These are phyloP conservation scores for Sisymbrium altissimum DNA, from an alignment of 345 rosid genomes.

Conservation along the genomic window DNA sequence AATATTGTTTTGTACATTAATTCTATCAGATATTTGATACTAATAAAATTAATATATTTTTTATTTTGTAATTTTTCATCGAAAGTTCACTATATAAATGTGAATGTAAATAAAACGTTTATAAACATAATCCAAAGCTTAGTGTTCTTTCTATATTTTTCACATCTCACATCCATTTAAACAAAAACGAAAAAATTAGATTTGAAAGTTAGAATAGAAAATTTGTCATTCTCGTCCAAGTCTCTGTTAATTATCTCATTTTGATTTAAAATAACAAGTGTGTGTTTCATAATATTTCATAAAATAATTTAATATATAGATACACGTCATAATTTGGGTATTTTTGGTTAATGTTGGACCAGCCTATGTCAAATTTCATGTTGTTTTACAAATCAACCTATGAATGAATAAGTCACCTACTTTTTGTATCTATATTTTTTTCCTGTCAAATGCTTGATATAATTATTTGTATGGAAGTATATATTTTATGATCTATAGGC, in stretches of 20 bases:
- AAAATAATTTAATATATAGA: not conserved
- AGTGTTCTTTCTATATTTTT: too few species aligned
- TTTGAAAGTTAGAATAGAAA: too few species aligned
- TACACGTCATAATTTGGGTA: not conserved
- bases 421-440: not conserved
- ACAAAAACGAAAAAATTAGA: too few species aligned
- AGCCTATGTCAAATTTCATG: not conserved
- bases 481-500: not conserved
- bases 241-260: not conserved
- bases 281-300: not conserved
- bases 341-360: not conserved
- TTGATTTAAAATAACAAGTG: not conserved
- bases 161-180: too few species aligned
- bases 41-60: too few species aligned
- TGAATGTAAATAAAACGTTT: too few species aligned
- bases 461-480: not conserved
- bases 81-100: too few species aligned
- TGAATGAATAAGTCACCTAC: not conserved
- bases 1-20: too few species aligned
- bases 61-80: too few species aligned
- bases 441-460: not conserved
- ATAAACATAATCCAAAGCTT: too few species aligned
- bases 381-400: not conserved
- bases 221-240: too few species aligned
- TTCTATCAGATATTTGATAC: too few species aligned